Evolutionary conservation across 2,329 filamentous ascomycete genomes (phyloP).

Genomic region (Proliferodiscus dingleyae): DNA sequence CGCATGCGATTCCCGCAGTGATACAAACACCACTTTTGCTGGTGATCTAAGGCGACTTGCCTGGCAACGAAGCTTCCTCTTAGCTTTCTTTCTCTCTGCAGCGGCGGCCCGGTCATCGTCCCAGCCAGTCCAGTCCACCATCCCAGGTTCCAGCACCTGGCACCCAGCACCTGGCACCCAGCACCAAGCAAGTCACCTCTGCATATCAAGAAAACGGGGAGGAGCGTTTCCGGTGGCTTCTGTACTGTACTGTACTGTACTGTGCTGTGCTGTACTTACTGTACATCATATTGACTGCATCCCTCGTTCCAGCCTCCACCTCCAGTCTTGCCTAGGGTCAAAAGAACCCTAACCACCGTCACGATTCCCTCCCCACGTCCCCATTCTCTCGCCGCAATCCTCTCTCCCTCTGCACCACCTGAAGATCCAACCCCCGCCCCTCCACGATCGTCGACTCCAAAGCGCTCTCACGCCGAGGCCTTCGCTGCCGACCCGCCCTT

Average conservation of each 20-base stretch:
- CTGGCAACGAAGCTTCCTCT: background rate
- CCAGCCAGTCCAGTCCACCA: background rate
- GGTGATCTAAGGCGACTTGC: background rate
- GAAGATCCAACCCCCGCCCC: conserved; percentile 19
- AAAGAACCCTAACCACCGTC: conserved; percentile 27
- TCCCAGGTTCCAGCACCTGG: too few species aligned
- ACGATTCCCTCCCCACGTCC: conserved; percentile 30
- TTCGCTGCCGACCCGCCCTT: conserved; percentile 28
- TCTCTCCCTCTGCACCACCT: conserved; percentile 29
- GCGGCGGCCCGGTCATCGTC: background rate
- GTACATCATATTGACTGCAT: too few species aligned
- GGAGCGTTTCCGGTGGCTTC: background rate
- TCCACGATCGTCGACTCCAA: conserved; percentile 28
- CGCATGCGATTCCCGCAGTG: background rate
- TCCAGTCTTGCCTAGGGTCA: conserved; percentile 13
- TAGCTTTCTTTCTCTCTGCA: background rate
- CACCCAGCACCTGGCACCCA: too few species aligned
- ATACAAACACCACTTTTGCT: conserved; percentile 1
- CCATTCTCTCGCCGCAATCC: conserved; percentile 33
- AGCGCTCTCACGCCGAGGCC: conserved; percentile 31
- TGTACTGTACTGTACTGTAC: too few species aligned
- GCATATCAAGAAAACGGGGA: too few species aligned
- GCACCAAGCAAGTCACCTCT: too few species aligned
- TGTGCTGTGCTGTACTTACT: too few species aligned
- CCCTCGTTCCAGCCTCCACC: too few species aligned